Conservation (phyloP, 1,284 basidiomycete genomes). For the Pascua sp. region DNA sequence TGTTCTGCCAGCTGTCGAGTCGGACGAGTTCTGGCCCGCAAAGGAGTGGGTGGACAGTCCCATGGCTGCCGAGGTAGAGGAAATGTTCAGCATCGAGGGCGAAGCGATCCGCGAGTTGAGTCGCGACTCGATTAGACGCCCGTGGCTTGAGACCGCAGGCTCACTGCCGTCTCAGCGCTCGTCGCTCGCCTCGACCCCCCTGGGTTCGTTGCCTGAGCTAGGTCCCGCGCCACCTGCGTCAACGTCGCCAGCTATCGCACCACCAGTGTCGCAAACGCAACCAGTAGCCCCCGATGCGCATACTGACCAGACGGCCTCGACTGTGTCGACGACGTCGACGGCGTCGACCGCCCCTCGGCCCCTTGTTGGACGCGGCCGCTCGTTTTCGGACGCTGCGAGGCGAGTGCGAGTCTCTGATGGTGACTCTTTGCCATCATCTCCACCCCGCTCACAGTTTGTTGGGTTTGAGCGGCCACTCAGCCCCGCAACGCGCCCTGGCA, state of each 20-base stretch:
- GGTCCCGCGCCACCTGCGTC: constrained; percentile 3
- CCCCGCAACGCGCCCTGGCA: not conserved
- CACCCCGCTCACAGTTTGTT: too few relatives aligned
- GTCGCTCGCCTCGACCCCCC: constrained; percentile 3
- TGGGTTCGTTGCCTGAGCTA: constrained; percentile 8
- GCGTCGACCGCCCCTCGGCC: too few relatives aligned
- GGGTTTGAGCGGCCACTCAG: too few relatives aligned
- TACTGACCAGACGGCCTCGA: too few relatives aligned
- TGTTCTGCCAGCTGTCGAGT: constrained; percentile 18
- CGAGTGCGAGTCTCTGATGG: constrained; percentile 5
- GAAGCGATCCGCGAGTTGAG: not conserved
- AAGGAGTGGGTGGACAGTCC: constrained; percentile 22
- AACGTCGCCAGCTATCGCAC: too few relatives aligned
- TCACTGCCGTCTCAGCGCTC: constrained; percentile 1
- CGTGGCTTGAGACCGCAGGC: not conserved
- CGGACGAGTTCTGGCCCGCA: constrained; percentile 12
- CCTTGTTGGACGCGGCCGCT: constrained; percentile 14
- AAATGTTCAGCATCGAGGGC: constrained; percentile 22
- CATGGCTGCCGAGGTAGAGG: constrained; percentile 27
- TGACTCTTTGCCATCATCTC: constrained; percentile 5
- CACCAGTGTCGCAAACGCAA: too few relatives aligned
- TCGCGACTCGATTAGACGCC: too few relatives aligned
- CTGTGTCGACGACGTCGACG: too few relatives aligned
- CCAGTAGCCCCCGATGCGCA: too few relatives aligned
- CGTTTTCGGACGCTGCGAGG: constrained; percentile 14